Conservation (phyloP, 129 eudicot genomes). For the Chrysanthemum makinoi region DNA sequence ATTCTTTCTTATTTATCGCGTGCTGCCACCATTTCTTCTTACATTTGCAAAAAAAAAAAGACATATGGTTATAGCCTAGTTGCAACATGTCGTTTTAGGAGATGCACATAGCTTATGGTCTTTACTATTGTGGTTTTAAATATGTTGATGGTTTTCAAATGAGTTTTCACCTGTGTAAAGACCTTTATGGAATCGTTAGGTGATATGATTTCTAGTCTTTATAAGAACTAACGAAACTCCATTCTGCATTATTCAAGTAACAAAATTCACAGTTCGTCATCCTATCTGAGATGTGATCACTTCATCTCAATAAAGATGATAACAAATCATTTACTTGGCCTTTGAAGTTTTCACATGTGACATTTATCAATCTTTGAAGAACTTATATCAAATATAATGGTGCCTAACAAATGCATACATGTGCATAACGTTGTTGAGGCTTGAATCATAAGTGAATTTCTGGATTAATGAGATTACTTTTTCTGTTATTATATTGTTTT, state of each 20-base stretch:
- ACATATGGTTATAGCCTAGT: too few species aligned
- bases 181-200: neutral
- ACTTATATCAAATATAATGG: neutral
- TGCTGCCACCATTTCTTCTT: neutral
- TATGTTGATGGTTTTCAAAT: neutral
- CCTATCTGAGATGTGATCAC: neutral
- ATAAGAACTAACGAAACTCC: neutral
- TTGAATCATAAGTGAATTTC: too few species aligned
- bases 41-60: neutral
- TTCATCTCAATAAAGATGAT: neutral
- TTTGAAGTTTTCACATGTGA: neutral
- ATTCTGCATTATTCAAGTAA: conserved; percentile 7
- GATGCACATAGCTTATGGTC: conserved; percentile 5
- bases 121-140: neutral
- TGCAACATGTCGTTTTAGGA: neutral
- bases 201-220: neutral
- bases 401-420: conserved; percentile 2
- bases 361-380: neutral
- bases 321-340: neutral
- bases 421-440: neutral
- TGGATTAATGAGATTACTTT: too few species aligned
- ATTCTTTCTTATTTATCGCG: too few species aligned
- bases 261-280: neutral
- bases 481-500: neutral
- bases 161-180: neutral